phyloP scores from a whole-genome alignment of 495 filamentous ascomycete species.

The Lentithecium fluviatile region DNA sequence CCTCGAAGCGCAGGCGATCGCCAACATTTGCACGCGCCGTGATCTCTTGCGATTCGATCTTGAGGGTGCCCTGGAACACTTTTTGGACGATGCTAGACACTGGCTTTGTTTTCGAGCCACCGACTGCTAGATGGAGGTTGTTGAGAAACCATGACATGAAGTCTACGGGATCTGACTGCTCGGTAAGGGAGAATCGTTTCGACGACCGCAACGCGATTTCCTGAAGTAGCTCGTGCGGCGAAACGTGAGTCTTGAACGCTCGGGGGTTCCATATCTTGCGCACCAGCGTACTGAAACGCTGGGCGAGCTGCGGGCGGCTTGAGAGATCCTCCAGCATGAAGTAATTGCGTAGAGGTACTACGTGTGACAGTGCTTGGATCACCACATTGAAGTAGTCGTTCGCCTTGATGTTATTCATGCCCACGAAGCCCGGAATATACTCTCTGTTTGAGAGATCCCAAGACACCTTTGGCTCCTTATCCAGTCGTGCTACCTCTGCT shows the following conservation, averaged over 20 bases:
- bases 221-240: constrained; percentile 93
- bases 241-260: constrained; percentile 96
- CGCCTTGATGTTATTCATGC: constrained; percentile 99
- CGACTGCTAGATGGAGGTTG: constrained; percentile 85
- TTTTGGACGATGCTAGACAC: constrained; percentile 78
- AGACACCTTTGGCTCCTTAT: constrained; percentile 69
- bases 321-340: constrained; percentile 81
- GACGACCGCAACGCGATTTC: constrained; percentile 86
- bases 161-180: constrained; percentile 92
- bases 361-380: constrained; percentile 89
- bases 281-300: constrained; percentile 85
- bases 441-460: constrained; percentile 78
- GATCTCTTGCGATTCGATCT: constrained; percentile 91
- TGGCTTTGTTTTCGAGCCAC: constrained; percentile 84
- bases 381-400: constrained; percentile 99
- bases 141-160: constrained; percentile 98
- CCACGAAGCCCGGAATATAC: constrained; percentile 90
- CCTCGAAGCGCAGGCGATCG: constrained; percentile 90
- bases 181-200: constrained; percentile 87
- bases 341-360: constrained; percentile 85
- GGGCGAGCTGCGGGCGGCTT: constrained; percentile 57
- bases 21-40: constrained; percentile 85
- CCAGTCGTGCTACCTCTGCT: constrained; percentile 73
- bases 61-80: constrained; percentile 88
- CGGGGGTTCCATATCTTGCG: constrained; percentile 98